Base-by-base conservation (phyloP, 1,284 basidiomycete species). In the Austroboletus rostrupii region DNA sequence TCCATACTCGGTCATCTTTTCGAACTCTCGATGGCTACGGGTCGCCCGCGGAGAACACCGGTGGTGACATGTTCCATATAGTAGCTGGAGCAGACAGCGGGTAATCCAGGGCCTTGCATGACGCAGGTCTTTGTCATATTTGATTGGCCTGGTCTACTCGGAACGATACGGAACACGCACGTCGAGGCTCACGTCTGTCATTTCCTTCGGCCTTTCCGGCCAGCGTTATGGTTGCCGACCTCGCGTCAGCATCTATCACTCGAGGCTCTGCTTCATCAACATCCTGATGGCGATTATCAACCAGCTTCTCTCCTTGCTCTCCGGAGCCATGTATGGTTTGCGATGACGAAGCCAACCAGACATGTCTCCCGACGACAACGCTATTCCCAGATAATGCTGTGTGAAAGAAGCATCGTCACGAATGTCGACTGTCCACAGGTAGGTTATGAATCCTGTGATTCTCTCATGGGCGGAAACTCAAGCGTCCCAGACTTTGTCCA, bases 281-380 rank as follows among this genome's bases (percentile, higher is more conserved):
- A 61, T 62, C 50, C 38, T 45, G 50, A 51, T 51, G 48, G 47
- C 14, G 54, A 50, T 49, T 32, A 40, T 29, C 42, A 50, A 43
- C 9, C 35, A 26, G 8, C 21, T 31, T 45, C 40, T 37, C 13
- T 49, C 62, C 59, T 61, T 50, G 49, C 48, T 64, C 61, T 52
- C 48, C 62, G 60, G 62, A 61, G 11, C 12, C 19, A 26, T 19
- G 32, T 36, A 36, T 42, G 1, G 17, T 11, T 19, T 21, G 17
- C 23, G n/a, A 19, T 36, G 45, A 4, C 33, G 8, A 46, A 38
- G 31, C 19, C 19, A 20, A 21, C 10, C 37, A 14, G 11, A 38
- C 37, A 19, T 20, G 13, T 38, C 20, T 20, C 37, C 37, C 31
- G 31, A 38, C 19, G 10, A 20, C 52, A n/a, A 41, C 58, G 54